Evolutionary conservation across 1,139 yeast genomes (phyloP).

Genomic region (Diutina catenulata): DNA sequence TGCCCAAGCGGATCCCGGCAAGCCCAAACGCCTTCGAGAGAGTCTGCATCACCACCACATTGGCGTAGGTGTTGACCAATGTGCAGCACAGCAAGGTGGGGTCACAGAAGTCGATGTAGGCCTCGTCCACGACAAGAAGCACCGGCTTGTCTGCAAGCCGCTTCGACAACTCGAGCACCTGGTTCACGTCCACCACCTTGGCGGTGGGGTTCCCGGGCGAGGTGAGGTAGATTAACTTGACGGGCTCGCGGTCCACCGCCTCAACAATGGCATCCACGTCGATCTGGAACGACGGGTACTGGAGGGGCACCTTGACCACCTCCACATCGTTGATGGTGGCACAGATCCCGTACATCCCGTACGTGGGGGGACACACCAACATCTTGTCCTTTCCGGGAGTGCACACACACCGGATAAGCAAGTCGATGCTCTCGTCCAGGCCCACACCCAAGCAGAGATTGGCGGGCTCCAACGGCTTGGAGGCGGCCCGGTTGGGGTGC

Average conservation of each 20-base stretch:
- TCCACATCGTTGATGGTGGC: slow-evolving; percentile 83
- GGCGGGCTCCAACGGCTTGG: slow-evolving; percentile 33
- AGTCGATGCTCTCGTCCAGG: slow-evolving; percentile 91
- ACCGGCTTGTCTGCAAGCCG: slow-evolving; percentile 17
- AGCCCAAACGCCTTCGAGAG: slow-evolving; percentile 90
- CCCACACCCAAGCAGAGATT: slow-evolving; percentile 94
- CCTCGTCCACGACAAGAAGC: slow-evolving; percentile 82
- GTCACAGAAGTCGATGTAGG: slow-evolving; percentile 74
- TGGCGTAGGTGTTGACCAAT: slow-evolving; percentile 69
- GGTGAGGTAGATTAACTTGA: slow-evolving; percentile 75
- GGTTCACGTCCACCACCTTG: slow-evolving; percentile 36
- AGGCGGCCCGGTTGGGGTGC: slow-evolving; percentile 20
- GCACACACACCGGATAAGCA: slow-evolving; percentile 76
- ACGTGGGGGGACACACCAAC: slow-evolving; percentile 87
- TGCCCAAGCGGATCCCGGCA: slow-evolving; percentile 87
- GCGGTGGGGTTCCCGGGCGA: slow-evolving; percentile 99
- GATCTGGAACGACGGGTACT: slow-evolving; percentile 51
- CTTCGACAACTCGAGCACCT: slow-evolving; percentile 40
- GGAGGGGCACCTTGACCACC: slow-evolving; percentile 56
- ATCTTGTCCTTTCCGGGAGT: slow-evolving; percentile 74
- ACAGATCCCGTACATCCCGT: slow-evolving; percentile 92
- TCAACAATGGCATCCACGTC: slow-evolving; percentile 43
- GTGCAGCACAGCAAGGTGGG: slow-evolving; percentile 52
- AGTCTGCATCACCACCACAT: slow-evolving; percentile 82
- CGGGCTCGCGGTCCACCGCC: slow-evolving; percentile 45